Evolutionary conservation across 1,284 basidiomycete species (phyloP), one percentile per base, ranked within the genome.

Genomic region (Trametes versicolor): DNA sequence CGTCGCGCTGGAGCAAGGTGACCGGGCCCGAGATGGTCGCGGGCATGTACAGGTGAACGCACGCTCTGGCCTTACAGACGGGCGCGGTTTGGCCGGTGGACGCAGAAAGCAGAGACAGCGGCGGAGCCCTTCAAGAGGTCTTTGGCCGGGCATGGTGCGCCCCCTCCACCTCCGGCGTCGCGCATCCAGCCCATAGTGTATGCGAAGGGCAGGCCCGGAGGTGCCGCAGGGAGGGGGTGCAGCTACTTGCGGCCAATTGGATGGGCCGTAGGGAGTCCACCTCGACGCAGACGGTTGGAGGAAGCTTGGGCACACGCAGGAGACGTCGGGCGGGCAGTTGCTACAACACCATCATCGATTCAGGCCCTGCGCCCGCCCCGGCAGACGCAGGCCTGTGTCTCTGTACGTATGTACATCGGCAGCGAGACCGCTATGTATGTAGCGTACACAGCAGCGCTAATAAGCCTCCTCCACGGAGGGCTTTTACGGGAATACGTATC

Each of bases 1-100:
- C 77, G 27, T 88, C 90, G 29, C 84, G 75, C 10, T 91, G 86
- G 86, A 93, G 91, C 76, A 92, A 87, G 76, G 92, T 90, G 39
- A 79, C 86, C 27, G 91, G 92, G 6, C 91, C 91, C 6, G 58
- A 77, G 29, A 75, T 81, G 25, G 77, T 91, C 57, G 81, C 83
- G 43, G 91, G 91, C 36, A 85, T 93, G 84, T 83, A 86, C 68
- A 83, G 91, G 74, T 92, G 77, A 86, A 41, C 41, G 29, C 19
- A 12, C 25, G 34, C 15, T 3, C 4, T 8, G 29, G 29, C 8
- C 29, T 10, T 12, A 12, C 37, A 39, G 12, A 39, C 10, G 12
- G 37, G 12, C 13, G 37, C 12, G 37, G 37, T 39, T 12, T 17
- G 37, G 37, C 37, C 37, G 13, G 37, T 39, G 37, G 37, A 17